These are phyloP conservation scores for Scleroderma citrinum DNA, from an alignment of 768 basidiomycete species.

Conservation along the genomic window DNA sequence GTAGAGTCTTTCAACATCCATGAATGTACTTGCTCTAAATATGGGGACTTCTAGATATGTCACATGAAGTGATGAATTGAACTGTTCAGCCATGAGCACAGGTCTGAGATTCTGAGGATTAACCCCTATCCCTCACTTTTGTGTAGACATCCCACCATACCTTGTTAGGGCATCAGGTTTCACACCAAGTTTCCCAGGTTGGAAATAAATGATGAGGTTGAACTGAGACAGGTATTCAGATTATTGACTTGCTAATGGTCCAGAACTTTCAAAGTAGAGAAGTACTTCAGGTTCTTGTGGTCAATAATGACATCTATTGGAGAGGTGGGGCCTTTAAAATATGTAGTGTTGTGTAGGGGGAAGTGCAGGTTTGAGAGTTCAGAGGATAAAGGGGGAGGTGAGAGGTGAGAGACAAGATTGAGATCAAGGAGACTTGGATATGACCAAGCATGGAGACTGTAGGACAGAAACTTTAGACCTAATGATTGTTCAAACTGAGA, in stretches of 20 bases:
- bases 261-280: conserved; percentile 14
- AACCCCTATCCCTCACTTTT: conserved; percentile 23
- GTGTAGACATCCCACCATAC: conserved; percentile 22
- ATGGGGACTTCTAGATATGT: not conserved
- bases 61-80: not conserved
- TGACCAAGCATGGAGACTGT: too few species aligned
- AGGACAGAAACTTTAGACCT: too few species aligned
- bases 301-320: conserved; percentile 17
- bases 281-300: conserved; percentile 16
- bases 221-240: conserved; percentile 33
- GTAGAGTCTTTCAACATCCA: conserved; percentile 16
- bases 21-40: conserved; percentile 7
- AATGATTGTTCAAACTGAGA: too few species aligned
- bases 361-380: too few species aligned
- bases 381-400: too few species aligned
- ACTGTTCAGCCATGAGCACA: conserved; percentile 11
- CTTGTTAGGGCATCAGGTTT: conserved; percentile 23
- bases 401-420: too few species aligned
- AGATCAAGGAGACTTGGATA: too few species aligned
- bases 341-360: too few species aligned
- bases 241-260: conserved; percentile 22
- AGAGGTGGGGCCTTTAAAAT: conserved; percentile 1
- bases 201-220: conserved; percentile 6
- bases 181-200: conserved; percentile 11
- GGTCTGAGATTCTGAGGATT: conserved; percentile 20